Evolutionary conservation across 2,329 filamentous ascomycete species (phyloP), one percentile per base, ranked within the genome.

Genomic region (Stachybotrys chlorohalonatus): DNA sequence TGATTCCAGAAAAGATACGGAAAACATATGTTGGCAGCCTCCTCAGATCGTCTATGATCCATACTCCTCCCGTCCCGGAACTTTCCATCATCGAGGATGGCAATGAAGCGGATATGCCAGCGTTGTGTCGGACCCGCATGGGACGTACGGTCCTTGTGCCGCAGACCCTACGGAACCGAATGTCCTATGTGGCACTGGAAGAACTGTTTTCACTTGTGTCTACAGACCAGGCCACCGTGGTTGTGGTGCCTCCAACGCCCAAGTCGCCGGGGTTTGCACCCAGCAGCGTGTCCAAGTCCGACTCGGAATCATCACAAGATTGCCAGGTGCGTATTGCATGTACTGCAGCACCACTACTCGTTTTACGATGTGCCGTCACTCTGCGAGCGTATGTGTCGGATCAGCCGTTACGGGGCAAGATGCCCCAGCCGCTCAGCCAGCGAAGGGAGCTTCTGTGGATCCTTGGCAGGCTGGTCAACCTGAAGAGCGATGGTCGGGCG

Each of bases 381-480:
- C 73, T 97, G n/a, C 85, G 90, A 54, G 79, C 86, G 1, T 97
- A 95, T 66, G 85, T 95, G 49, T 89, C 91, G 5, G 94, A 99
- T 68, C 93, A 96, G 66, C 92, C 93, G 1, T 75, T 99, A 17
- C 81, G 94, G 13, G 92, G 94, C 0, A 81, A 85, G 52, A 94
- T 95, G 84, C 94, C 94, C 5, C 89, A 94, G 67, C 93, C 93
- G 0, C 76, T 90, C 6, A 86, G 84, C 8, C 89, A 96, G 64
- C 81, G 89, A 48, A 85, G 82, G 58, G 94, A 96, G 66, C 73
- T 99, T 11, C 67, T 88, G 5, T 87, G 89, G 63, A 78, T 92
- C 30, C 74, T 97, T 16, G 72, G 75, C 51, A 75, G 82, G 49
- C 74, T 96, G 39, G 81, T 88, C 1, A 75, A 77, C 16, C 73